phyloP scores from a whole-genome alignment of 2,329 filamentous ascomycete genomes.

The Ambrosiella cleistominuta region DNA sequence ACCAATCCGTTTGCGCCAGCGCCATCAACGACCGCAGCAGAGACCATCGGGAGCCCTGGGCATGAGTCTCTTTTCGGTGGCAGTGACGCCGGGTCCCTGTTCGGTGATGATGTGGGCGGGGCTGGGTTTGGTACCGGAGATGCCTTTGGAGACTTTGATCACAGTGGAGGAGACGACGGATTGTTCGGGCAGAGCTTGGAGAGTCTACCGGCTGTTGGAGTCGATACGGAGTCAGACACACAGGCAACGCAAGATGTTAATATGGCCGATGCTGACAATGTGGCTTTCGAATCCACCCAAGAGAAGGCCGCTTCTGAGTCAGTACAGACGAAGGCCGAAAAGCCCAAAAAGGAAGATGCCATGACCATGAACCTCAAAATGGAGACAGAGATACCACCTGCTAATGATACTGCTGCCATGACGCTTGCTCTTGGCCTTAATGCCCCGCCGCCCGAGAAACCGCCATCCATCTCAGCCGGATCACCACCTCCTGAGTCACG shows the following conservation, averaged over 20 bases:
- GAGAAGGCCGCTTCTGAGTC: neutral
- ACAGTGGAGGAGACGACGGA: neutral
- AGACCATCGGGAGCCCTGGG: constrained; percentile 45
- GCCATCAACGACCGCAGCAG: constrained; percentile 17
- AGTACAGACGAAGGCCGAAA: neutral
- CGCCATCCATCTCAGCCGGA: neutral
- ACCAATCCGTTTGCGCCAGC: constrained; percentile 8
- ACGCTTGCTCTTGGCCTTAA: constrained; percentile 1
- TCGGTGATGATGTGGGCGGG: constrained; percentile 51
- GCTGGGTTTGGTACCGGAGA: constrained; percentile 24
- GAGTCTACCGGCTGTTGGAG: neutral
- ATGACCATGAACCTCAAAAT: constrained; percentile 2
- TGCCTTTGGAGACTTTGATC: constrained; percentile 36
- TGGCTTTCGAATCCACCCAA: neutral
- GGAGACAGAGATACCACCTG: neutral
- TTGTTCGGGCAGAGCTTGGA: constrained; percentile 2
- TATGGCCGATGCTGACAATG: neutral
- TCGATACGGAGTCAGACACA: neutral
- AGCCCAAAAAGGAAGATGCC: neutral
- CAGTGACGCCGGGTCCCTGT: constrained; percentile 66
- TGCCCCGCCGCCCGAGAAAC: neutral
- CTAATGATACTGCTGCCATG: neutral
- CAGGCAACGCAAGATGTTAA: neutral
- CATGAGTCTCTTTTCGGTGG: constrained; percentile 71
- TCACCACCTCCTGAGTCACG: constrained; percentile 8